Evolutionary conservation across 305 asterid genomes (phyloP), one percentile per base, ranked within the genome.

Genomic region (Solanum hybrid): DNA sequence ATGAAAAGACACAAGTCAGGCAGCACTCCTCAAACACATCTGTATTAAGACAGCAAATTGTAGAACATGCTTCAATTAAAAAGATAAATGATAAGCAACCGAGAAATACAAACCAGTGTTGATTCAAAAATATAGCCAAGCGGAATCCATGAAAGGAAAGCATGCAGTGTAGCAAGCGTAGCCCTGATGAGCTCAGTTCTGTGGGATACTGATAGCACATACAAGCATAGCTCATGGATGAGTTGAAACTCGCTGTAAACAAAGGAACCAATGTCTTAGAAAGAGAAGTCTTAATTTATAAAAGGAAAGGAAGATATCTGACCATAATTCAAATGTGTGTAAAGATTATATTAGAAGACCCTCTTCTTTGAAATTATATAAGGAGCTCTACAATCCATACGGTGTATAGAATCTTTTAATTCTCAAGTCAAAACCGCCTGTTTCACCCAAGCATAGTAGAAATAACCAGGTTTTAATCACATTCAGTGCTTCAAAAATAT

Each of bases 71-170:
- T 31, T 84, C 76, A 84, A 51, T 29, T 56, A 84, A 89, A 85
- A 78, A 79, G 90, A 91, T 77, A 6, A 86, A 91, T 78, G 84
- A 81, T 87, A 90, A 92, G 86, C 84, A 88, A 89, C 42, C 60
- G 90, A 71, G 88, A 51, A 91, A 80, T 91, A 92, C 98, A 89
- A 90, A 97, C 99, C 99, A 97, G 92, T 11, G 98, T 95, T 34
- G 99, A 97, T 92, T 96, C 99, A 92, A 97, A 97, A 88, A 97
- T 97, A 91, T 97, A 97, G 91, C 99, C 99, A 87, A 97, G 93
- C 12, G 99, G 99, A 92, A 98, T 98, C 99, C 99, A 98, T 24
- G 99, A 96, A 89, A 98, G 99, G 89, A 98, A 98, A 80, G 99
- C 99, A 91, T 98, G 99, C 92, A 98, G 87, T 19, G 99, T 98